Evolutionary conservation across 257 asterid genomes (phyloP).

Genomic region (Asclepias syriaca): DNA sequence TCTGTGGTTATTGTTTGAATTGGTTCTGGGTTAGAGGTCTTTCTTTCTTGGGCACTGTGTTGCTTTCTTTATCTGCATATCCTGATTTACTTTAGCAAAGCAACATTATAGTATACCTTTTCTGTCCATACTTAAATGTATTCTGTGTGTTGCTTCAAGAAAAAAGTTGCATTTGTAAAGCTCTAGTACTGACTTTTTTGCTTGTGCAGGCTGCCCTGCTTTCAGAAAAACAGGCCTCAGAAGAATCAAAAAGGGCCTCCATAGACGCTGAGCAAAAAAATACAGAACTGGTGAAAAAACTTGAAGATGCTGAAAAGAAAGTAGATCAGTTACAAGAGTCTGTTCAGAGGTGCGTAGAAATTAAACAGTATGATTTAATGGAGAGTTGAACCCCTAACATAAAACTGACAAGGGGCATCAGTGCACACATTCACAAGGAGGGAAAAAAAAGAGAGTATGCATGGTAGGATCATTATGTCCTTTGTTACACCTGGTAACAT

Average conservation of each 20-base stretch:
- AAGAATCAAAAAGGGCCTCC: constrained; percentile 56
- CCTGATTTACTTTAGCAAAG: neutral
- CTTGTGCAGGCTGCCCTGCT: constrained; percentile 58
- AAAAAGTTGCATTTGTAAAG: neutral
- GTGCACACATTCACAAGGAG: neutral
- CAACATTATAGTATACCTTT: neutral
- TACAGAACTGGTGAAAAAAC: constrained; percentile 51
- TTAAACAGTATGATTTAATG: neutral
- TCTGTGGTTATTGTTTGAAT: neutral
- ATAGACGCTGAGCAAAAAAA: constrained; percentile 59
- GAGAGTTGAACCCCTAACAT: neutral
- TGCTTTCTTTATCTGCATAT: constrained; percentile 1
- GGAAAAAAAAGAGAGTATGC: neutral
- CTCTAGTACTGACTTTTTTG: neutral
- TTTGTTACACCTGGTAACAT: neutral
- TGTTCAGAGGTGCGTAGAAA: constrained; percentile 57
- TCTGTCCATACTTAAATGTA: neutral
- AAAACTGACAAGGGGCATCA: neutral
- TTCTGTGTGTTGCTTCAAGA: neutral
- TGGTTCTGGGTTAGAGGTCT: neutral
- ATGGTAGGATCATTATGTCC: neutral
- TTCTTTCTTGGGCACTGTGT: neutral
- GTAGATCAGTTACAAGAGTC: constrained; percentile 80
- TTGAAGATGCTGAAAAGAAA: constrained; percentile 71
- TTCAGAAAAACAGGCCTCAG: constrained; percentile 65